Evolutionary conservation across 148 eudicot species (phyloP).

Genomic region (Beta vulgaris): DNA sequence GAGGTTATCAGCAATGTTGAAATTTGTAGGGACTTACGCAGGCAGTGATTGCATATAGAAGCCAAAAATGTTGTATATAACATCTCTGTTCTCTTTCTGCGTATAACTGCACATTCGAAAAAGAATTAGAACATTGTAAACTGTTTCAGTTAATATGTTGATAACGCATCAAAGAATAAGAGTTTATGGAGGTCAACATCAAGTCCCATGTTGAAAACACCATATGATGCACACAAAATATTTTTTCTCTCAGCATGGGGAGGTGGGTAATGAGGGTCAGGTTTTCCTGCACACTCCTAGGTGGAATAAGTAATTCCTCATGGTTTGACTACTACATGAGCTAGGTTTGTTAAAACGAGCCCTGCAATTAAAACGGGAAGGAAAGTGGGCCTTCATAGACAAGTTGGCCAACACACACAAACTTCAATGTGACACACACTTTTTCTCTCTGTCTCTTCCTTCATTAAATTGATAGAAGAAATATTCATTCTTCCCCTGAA

Average conservation of each 20-base stretch:
- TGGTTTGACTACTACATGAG: neutral
- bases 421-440: neutral
- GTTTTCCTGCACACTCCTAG: too few species aligned
- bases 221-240: neutral
- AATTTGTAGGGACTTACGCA: constrained; percentile 42
- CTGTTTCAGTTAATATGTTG: neutral
- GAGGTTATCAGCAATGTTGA: neutral
- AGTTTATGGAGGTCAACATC: too few species aligned
- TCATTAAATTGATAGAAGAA: too few species aligned
- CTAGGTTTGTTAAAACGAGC: neutral
- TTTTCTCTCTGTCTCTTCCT: too few species aligned
- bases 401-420: neutral
- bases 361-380: too few species aligned
- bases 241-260: too few species aligned
- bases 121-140: neutral
- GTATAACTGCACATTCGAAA: constrained; percentile 46
- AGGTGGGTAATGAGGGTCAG: neutral
- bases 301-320: neutral
- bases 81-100: constrained; percentile 57
- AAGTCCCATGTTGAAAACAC: neutral
- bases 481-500: too few species aligned
- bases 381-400: neutral
- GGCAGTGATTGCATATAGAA: constrained; percentile 86
- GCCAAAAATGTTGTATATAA: constrained; percentile 72
- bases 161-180: neutral